A percentile compares a stretch with the other conserved stretches of the same genome.
These are phyloP conservation scores for Talaromyces sp. DNA, from an alignment of 2,329 filamentous ascomycete genomes.

Conservation along the genomic window DNA sequence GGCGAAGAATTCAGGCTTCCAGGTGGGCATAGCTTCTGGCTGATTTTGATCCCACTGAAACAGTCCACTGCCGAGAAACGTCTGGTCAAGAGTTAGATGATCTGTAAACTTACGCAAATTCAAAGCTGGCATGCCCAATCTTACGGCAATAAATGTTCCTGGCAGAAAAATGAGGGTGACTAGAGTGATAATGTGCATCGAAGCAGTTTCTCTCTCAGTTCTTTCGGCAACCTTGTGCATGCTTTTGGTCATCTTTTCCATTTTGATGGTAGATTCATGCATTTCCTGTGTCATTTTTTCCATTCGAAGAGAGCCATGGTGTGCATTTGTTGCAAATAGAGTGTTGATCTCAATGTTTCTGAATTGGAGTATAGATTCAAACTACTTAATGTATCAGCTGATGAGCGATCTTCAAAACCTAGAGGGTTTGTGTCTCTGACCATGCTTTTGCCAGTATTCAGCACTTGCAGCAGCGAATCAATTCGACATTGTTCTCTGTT, in stretches of 20 bases:
- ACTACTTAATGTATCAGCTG: background rate
- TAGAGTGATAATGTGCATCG: slow-evolving; percentile 12
- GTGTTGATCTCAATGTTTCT: slow-evolving; percentile 6
- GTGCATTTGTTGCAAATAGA: slow-evolving; percentile 7
- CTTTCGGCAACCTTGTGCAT: slow-evolving; percentile 11
- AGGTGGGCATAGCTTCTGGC: slow-evolving; percentile 1
- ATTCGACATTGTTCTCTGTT: background rate
- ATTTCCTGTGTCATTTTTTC: slow-evolving; percentile 10
- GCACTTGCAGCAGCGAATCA: background rate
- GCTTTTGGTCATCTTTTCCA: slow-evolving; percentile 5
- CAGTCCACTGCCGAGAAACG: slow-evolving; percentile 8
- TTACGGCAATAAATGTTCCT: slow-evolving; percentile 13
- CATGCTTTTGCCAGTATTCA: background rate
- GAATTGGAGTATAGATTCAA: slow-evolving; percentile 7
- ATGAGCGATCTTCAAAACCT: background rate
- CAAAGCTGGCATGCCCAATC: slow-evolving; percentile 1
- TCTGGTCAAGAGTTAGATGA: slow-evolving; percentile 11
- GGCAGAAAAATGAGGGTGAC: slow-evolving; percentile 12
- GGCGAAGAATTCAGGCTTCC: slow-evolving; percentile 10
- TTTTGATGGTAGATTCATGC: slow-evolving; percentile 6
- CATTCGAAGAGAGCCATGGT: slow-evolving; percentile 4
- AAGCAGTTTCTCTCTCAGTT: slow-evolving; percentile 8
- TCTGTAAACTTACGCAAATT: slow-evolving; percentile 5
- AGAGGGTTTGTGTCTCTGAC: background rate
- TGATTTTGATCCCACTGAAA: slow-evolving; percentile 12